Evolutionary conservation across 2,329 filamentous ascomycete species (phyloP).

Genomic region (Verticillium klebahnii): DNA sequence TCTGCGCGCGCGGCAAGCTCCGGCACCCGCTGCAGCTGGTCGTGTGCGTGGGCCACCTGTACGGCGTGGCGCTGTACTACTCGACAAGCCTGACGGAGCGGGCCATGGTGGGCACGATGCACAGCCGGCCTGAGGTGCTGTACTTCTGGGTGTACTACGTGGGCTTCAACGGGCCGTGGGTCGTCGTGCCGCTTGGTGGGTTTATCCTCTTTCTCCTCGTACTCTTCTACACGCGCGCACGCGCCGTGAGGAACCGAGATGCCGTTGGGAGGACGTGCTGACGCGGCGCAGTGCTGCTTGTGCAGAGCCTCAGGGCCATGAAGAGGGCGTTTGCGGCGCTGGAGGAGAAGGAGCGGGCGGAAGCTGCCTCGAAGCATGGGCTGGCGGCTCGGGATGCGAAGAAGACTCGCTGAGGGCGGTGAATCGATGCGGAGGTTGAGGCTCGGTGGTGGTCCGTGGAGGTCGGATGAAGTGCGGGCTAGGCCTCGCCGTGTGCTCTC

Average conservation of each 20-base stretch:
- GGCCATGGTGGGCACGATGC: slow-evolving; percentile 36
- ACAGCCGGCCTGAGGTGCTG: slow-evolving; percentile 53
- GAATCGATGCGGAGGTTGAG: no score
- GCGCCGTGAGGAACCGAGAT: no score
- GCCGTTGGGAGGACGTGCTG: not conserved
- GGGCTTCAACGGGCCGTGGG: slow-evolving; percentile 58
- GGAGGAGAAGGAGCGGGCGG: not conserved
- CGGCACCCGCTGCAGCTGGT: slow-evolving; percentile 49
- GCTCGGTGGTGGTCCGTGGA: no score
- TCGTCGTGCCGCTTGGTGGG: slow-evolving; percentile 49
- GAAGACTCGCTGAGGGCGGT: not conserved
- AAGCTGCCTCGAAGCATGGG: not conserved
- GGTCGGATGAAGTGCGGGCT: no score
- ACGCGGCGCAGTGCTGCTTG: not conserved
- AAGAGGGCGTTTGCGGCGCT: not conserved
- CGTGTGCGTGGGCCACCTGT: slow-evolving; percentile 51
- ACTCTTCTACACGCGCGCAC: no score
- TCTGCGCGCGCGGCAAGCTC: slow-evolving; percentile 34
- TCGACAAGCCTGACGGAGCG: slow-evolving; percentile 49
- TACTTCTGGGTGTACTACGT: slow-evolving; percentile 64
- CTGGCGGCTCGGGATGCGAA: not conserved
- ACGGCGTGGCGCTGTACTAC: slow-evolving; percentile 60
- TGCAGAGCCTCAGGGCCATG: not conserved
- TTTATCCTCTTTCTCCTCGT: slow-evolving; percentile 10
- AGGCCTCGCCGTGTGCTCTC: no score